Base-by-base conservation (phyloP, 2,329 filamentous ascomycete species). In the Ambrosiella cleistominuta region DNA sequence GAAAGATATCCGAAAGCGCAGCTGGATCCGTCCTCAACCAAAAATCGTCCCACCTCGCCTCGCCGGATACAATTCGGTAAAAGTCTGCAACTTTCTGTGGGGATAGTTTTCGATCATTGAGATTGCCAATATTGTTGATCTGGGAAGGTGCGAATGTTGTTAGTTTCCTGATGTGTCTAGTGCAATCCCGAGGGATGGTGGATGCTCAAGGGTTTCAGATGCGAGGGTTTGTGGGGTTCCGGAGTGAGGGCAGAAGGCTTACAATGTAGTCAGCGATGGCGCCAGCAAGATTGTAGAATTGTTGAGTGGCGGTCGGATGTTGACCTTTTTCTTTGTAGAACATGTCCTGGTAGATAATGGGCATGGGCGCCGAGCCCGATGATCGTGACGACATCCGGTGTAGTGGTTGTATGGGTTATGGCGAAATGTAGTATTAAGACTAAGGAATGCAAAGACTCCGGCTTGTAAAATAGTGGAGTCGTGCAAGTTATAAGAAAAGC, bases 1-100 rank as follows among this genome's bases (percentile, higher is more conserved):
- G 86, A 76, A 94, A 97, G 63, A 96, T 93, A 71, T 88, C 94
- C 36, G 90, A 93, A 62, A 98, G 82, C 49, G 85, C 83, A 42
- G 81, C 73, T 61, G 83, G 72, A 17, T 85, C 82, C 39, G 85
- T 87, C 2, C 83, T 77, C 47, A 91, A 74, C 68, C 97, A 97
- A 57, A 97, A 79, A 27, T 77, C 71, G 67, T 91, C 86, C 68
- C 86, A 88, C 66, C 90, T 79, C 51, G 84, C 83, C 59, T 85
- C 86, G 1, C 40, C 55, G 2, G 58, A 60, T 13, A 88, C 83
- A 36, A 76, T 73, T 66, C 80, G 81, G 70, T 91, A 91, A 67
- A 89, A 91, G 44, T 78, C 74, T n/a, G 86, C 83, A 47, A 91
- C 72, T 66, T 89, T 88, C 56, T 75, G 71, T 0, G 85, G 84